Percentiles rank a stretch among this genome's conserved stretches.
Conservation (phyloP, 495 filamentous ascomycete species). For the Xylaria cubensis region DNA sequence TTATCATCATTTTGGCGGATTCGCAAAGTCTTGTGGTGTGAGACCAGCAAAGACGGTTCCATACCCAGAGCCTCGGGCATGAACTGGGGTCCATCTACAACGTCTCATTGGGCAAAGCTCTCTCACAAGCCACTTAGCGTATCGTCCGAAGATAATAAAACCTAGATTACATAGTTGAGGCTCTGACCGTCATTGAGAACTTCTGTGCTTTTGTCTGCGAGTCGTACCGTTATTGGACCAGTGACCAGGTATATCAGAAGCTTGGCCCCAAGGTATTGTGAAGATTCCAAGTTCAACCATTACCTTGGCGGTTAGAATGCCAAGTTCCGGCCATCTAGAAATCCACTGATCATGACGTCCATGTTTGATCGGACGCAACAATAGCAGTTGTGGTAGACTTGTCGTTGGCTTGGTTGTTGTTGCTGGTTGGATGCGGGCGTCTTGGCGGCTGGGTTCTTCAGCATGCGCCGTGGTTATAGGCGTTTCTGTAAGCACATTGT, state of each 20-base stretch:
- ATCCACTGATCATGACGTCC: background rate
- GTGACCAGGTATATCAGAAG: background rate
- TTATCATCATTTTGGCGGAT: slow-evolving; percentile 20
- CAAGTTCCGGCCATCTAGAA: background rate
- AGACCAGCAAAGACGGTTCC: slow-evolving; percentile 4
- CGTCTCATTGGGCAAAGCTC: slow-evolving; percentile 6
- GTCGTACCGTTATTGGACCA: background rate
- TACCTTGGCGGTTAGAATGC: slow-evolving; percentile 16
- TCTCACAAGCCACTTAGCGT: slow-evolving; percentile 7
- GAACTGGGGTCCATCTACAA: background rate
- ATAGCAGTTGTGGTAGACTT: slow-evolving; percentile 1
- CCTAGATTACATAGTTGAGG: slow-evolving; percentile 1
- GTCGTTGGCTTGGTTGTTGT: background rate
- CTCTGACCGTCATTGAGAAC: background rate
- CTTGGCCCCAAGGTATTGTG: slow-evolving; percentile 1
- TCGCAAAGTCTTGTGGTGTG: slow-evolving; percentile 11
- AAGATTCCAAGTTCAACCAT: background rate
- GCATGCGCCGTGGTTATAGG: background rate
- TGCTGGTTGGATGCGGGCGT: slow-evolving; percentile 13
- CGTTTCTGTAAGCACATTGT: background rate
- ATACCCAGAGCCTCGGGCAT: slow-evolving; percentile 19
- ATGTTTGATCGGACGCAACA: background rate
- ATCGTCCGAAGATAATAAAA: background rate
- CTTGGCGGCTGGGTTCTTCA: slow-evolving; percentile 1
- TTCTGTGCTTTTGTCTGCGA: background rate